Percentiles rank a stretch among this genome's conserved stretches.
Evolutionary conservation across 257 asterid species (phyloP).

Genomic region (Scutellaria barbata): DNA sequence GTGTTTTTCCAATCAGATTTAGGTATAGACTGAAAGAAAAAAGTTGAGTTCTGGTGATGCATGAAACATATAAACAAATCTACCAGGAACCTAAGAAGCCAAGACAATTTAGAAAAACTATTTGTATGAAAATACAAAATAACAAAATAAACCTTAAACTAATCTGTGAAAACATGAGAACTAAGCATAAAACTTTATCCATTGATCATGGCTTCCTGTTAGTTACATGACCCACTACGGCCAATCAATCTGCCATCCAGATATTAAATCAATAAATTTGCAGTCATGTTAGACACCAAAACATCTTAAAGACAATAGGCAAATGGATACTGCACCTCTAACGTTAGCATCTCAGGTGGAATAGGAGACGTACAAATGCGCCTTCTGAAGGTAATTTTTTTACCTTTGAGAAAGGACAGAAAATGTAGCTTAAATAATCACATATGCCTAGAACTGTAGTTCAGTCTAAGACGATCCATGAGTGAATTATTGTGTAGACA

Average conservation of each 20-base stretch:
- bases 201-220: too few relatives aligned
- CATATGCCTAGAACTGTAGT: neutral
- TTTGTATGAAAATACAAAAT: too few relatives aligned
- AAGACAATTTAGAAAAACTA: too few relatives aligned
- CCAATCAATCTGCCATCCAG: neutral
- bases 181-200: too few relatives aligned
- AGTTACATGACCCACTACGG: neutral
- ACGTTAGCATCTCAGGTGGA: neutral
- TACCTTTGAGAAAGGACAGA: neutral
- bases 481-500: neutral
- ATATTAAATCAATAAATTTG: too few relatives aligned
- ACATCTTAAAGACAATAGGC: conserved; percentile 16
- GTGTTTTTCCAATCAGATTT: too few relatives aligned
- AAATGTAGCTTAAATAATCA: neutral
- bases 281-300: neutral
- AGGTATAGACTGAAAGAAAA: too few relatives aligned
- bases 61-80: too few relatives aligned
- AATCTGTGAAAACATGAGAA: too few relatives aligned
- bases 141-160: too few relatives aligned
- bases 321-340: neutral
- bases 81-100: too few relatives aligned
- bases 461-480: neutral
- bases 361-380: neutral
- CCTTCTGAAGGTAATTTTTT: neutral
- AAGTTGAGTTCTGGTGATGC: too few relatives aligned